These are phyloP conservation scores for Malus hybrid DNA, from an alignment of 331 rosid species.

Conservation along the genomic window DNA sequence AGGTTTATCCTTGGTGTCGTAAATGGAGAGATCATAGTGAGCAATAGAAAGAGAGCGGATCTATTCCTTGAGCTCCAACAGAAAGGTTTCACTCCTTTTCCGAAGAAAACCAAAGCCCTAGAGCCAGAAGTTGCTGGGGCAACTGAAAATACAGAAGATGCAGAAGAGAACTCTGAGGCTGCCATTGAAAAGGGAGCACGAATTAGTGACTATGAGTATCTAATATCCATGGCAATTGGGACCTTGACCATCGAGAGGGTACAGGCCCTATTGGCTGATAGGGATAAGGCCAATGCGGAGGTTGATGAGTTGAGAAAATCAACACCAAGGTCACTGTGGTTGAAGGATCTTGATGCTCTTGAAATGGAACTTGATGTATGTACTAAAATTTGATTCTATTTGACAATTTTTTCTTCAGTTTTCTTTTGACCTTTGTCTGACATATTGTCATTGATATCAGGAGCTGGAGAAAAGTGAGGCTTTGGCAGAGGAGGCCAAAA, in stretches of 20 bases:
- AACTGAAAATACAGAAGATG: slow-evolving; percentile 49
- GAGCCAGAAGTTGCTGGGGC: slow-evolving; percentile 97
- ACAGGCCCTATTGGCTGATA: slow-evolving; percentile 55
- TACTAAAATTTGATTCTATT: not conserved
- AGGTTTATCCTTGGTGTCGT: slow-evolving; percentile 83
- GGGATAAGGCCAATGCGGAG: slow-evolving; percentile 47
- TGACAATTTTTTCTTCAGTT: not conserved
- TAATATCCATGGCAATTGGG: slow-evolving; percentile 71
- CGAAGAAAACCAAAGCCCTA: slow-evolving; percentile 58
- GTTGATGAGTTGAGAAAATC: slow-evolving; percentile 52
- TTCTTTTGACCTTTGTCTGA: not conserved
- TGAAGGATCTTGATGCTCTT: slow-evolving; percentile 66
- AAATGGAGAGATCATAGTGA: slow-evolving; percentile 74
- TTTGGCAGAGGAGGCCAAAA: slow-evolving; percentile 39
- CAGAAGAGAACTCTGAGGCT: slow-evolving; percentile 36
- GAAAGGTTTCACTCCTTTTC: slow-evolving; percentile 93
- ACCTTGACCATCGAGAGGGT: slow-evolving; percentile 75
- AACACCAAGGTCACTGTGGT: slow-evolving; percentile 68
- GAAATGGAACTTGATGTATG: slow-evolving; percentile 75
- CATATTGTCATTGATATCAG: slow-evolving; percentile 23
- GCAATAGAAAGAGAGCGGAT: slow-evolving; percentile 73
- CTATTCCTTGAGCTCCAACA: slow-evolving; percentile 62
- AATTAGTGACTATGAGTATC: slow-evolving; percentile 63
- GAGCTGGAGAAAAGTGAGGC: slow-evolving; percentile 59
- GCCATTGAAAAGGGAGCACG: slow-evolving; percentile 26